Evolutionary conservation across 2,329 filamentous ascomycete genomes (phyloP), one percentile per base, ranked within the genome.

Genomic region (Fusarium sp.): DNA sequence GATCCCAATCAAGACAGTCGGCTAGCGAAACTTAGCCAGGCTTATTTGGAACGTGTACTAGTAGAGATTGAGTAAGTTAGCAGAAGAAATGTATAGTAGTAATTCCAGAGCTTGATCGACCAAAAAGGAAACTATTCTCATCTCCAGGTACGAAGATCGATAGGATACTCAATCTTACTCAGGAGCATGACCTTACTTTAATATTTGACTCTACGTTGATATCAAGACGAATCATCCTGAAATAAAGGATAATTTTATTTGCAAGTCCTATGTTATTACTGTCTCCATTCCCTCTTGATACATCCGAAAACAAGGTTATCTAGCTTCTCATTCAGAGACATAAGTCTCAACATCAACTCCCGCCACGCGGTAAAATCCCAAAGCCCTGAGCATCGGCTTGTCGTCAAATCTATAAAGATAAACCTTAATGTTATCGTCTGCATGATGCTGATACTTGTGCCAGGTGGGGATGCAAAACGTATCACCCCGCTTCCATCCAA

Each of bases 341-440:
- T 61, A 72, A 1, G 49, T 64, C 54, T 74, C 72, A 3, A 67
- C 45, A 39, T 70, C 63, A 18, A 64, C 52, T 5, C 71, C 73
- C 1, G 62, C 71, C 3, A 64, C 54, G 0, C 73, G 59, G n/a
- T 76, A 88, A 60, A 88, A 87, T 0, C 87, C 87, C 37, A 89
- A 75, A 0, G 83, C 79, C 16, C 79, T 82, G 6, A 89, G 77
- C 86, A 89, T 88, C 0, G 86, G 86, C 78, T 84, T 85, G 69
- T 89, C 87, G 69, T 88, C 83, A 66, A 89, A 88, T 1, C 84
- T 80, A 66, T 87, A 88, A 33, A 89, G 68, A 72, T 89, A 89
- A 1, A 84, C 84, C 1, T 77, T 78, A 5, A 63, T 67, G 3
- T 63, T 56, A 0, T 4, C 5, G 18, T 77, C 77, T 4, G 86